These are phyloP conservation scores for Chytridium lagenaria DNA, from an alignment of 371 early-diverging fungal species.

Conservation along the genomic window DNA sequence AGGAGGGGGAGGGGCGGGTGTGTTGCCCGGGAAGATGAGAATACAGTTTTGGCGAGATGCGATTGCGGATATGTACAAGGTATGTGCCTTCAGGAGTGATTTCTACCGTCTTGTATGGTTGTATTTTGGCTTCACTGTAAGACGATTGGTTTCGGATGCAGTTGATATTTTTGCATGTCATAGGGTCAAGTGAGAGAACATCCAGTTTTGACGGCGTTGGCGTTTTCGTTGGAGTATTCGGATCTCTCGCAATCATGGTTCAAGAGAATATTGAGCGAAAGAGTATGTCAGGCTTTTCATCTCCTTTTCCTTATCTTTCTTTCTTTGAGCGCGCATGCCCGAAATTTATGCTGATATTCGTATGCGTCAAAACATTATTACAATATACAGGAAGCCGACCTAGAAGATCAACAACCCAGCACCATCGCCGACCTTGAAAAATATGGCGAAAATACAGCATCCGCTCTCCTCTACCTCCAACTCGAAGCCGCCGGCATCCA, in stretches of 20 bases:
- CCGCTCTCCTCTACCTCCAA: slow-evolving; percentile 83
- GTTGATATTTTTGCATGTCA: background rate
- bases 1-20: background rate
- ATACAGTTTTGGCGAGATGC: slow-evolving; percentile 74
- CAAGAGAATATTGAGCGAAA: slow-evolving; percentile 75
- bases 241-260: slow-evolving; percentile 70
- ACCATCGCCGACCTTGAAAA: slow-evolving; percentile 80
- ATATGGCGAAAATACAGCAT: slow-evolving; percentile 87
- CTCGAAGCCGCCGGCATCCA: slow-evolving; percentile 84
- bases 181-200: slow-evolving; percentile 58
- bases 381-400: slow-evolving; percentile 61
- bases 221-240: slow-evolving; percentile 56
- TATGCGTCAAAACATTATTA: too few relatives aligned
- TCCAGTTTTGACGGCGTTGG: slow-evolving; percentile 63
- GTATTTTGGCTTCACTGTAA: too few relatives aligned
- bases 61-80: slow-evolving; percentile 72
- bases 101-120: background rate
- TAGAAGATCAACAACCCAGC: slow-evolving; percentile 72
- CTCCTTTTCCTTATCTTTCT: slow-evolving; percentile 27
- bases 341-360: too few relatives aligned
- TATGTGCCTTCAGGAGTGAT: slow-evolving; percentile 30
- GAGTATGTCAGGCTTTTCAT: slow-evolving; percentile 51
- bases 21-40: slow-evolving; percentile 77
- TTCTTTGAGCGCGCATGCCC: too few relatives aligned
- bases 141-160: too few relatives aligned